Conservation (phyloP, 768 basidiomycete genomes). For the Podaxis sp. region DNA sequence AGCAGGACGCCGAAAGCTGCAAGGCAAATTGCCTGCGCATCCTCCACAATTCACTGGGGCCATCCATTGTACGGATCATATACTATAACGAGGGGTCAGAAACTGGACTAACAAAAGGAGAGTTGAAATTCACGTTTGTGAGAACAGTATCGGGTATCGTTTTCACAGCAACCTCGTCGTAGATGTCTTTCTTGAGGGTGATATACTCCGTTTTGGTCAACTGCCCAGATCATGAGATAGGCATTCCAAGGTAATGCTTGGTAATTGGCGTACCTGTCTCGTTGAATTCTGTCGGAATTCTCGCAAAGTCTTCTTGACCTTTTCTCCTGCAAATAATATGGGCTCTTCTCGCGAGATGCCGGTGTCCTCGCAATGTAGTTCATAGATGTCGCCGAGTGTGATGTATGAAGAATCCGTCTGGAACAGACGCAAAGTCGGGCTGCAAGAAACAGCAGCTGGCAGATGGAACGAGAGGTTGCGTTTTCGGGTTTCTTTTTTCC, state of each 20-base stretch:
- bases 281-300: conserved; percentile 52
- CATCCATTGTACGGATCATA: conserved; percentile 83
- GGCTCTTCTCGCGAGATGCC: conserved; percentile 87
- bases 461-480: conserved; percentile 91
- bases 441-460: conserved; percentile 82
- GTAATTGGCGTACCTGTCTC: conserved; percentile 35
- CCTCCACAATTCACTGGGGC: conserved; percentile 86
- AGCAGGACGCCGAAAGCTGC: conserved; percentile 84
- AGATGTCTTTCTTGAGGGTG: conserved; percentile 75
- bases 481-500: conserved; percentile 91
- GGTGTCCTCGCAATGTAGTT: conserved; percentile 75
- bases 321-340: conserved; percentile 81
- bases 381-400: conserved; percentile 90
- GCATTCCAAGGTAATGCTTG: not conserved
- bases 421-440: conserved; percentile 78
- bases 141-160: conserved; percentile 89
- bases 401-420: conserved; percentile 92
- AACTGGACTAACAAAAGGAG: conserved; percentile 6
- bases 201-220: conserved; percentile 64
- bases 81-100: conserved; percentile 53
- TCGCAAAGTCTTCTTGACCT: conserved; percentile 66
- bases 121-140: conserved; percentile 56
- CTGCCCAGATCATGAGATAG: conserved; percentile 28
- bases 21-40: conserved; percentile 97
- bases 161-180: conserved; percentile 85